Evolutionary conservation across 345 rosid species (phyloP).

Genomic region (Euphorbia lathyris): DNA sequence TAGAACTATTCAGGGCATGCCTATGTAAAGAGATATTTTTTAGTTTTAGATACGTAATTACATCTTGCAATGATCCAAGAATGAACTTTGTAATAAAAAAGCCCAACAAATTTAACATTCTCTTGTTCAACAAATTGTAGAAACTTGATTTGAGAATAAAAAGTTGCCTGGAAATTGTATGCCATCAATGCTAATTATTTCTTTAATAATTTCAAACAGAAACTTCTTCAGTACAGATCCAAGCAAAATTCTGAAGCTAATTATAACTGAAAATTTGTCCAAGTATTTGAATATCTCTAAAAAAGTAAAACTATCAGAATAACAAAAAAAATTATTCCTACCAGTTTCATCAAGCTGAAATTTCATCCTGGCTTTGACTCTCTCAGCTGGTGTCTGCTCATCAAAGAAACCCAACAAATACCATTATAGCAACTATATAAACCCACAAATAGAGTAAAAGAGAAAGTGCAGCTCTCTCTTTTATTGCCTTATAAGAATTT

Average conservation of each 20-base stretch:
- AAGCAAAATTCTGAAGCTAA: not conserved
- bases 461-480: not conserved
- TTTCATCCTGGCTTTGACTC: constrained; percentile 91
- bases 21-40: not conserved
- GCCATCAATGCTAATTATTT: not conserved
- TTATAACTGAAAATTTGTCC: not conserved
- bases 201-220: constrained; percentile 1
- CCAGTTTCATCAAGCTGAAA: constrained; percentile 85
- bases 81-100: not conserved
- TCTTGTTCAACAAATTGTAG: not conserved
- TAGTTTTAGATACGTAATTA: not conserved
- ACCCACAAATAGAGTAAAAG: constrained; percentile 2
- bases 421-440: not conserved
- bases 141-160: not conserved
- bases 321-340: constrained; percentile 18
- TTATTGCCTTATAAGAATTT: not conserved
- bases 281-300: not conserved
- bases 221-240: not conserved
- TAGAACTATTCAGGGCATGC: not conserved
- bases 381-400: constrained; percentile 72
- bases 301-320: not conserved
- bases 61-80: not conserved
- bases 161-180: not conserved
- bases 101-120: not conserved
- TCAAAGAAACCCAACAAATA: constrained; percentile 20